phyloP scores from a whole-genome alignment of 139 green algal genomes.

The Zygnema cylindricum region DNA sequence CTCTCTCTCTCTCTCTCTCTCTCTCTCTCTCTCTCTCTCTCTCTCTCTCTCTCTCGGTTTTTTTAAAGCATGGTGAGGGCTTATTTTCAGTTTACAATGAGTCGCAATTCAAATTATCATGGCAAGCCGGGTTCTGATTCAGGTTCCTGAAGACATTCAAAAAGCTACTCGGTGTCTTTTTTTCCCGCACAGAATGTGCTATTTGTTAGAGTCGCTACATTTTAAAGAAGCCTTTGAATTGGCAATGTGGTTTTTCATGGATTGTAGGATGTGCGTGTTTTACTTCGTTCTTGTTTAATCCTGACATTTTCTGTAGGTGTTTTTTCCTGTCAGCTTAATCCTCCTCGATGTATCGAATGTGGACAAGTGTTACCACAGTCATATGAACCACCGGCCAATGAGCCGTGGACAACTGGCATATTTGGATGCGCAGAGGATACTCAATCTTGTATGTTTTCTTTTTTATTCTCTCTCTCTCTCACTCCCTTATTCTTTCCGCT shows the following conservation, averaged over 20 bases:
- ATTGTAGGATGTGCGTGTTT: neutral
- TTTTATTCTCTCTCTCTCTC: too few relatives aligned
- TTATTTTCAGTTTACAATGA: too few relatives aligned
- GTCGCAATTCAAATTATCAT: too few relatives aligned
- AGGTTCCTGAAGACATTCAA: neutral
- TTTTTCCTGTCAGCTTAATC: slow-evolving; percentile 27
- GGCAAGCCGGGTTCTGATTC: too few relatives aligned
- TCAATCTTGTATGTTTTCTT: slow-evolving; percentile 36
- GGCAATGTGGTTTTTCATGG: neutral
- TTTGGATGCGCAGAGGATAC: slow-evolving; percentile 43
- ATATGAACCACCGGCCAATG: slow-evolving; percentile 41
- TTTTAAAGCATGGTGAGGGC: too few relatives aligned
- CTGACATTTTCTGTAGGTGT: neutral
- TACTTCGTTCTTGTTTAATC: neutral
- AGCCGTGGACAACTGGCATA: slow-evolving; percentile 51
- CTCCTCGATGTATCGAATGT: slow-evolving; percentile 38
- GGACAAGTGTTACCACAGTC: slow-evolving; percentile 35
- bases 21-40: too few relatives aligned
- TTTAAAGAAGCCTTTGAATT: neutral
- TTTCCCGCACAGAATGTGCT: neutral
- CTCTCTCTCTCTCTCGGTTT: too few relatives aligned
- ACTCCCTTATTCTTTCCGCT: too few relatives aligned
- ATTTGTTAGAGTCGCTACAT: neutral
- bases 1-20: too few relatives aligned
- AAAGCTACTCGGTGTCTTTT: neutral